Evolutionary conservation across 1,284 basidiomycete species (phyloP).

Genomic region (Ustilago xerochloae): DNA sequence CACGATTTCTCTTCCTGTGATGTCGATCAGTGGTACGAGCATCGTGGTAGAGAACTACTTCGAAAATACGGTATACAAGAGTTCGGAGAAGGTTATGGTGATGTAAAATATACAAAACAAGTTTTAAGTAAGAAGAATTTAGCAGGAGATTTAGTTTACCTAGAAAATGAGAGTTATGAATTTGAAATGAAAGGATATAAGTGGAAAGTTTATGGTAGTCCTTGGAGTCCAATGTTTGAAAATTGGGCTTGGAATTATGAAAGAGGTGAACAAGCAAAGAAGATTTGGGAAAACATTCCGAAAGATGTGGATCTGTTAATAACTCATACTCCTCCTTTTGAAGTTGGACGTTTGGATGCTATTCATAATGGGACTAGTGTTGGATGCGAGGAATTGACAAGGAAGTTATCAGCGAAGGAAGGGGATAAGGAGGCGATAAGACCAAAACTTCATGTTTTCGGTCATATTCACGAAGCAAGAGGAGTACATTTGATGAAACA

Average conservation of each 20-base stretch:
- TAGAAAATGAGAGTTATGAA: slow-evolving; percentile 21
- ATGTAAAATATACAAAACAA: slow-evolving; percentile 3
- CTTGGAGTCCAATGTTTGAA: slow-evolving; percentile 31
- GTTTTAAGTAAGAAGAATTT: slow-evolving; percentile 1
- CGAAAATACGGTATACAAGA: slow-evolving; percentile 19
- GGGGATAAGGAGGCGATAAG: slow-evolving; percentile 29
- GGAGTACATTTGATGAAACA: slow-evolving; percentile 21
- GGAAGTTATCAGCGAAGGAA: too few species aligned
- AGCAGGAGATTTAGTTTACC: slow-evolving; percentile 10
- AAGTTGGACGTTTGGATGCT: slow-evolving; percentile 25
- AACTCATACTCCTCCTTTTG: slow-evolving; percentile 40
- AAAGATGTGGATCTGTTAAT: slow-evolving; percentile 37
- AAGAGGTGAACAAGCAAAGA: slow-evolving; percentile 10
- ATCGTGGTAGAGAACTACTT: slow-evolving; percentile 17
- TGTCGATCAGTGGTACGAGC: too few species aligned
- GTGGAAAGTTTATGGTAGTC: slow-evolving; percentile 48
- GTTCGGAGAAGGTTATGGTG: slow-evolving; percentile 15
- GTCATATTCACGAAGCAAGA: slow-evolving; percentile 52
- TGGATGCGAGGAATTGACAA: slow-evolving; percentile 47
- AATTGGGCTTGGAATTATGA: slow-evolving; percentile 56
- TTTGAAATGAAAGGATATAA: slow-evolving; percentile 24
- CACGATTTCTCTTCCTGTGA: slow-evolving; percentile 48
- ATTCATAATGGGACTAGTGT: slow-evolving; percentile 40
- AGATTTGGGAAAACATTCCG: slow-evolving; percentile 20
- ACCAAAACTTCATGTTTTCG: slow-evolving; percentile 42